Conservation (phyloP, 768 basidiomycete genomes). For the Basidioascus undulatus region DNA sequence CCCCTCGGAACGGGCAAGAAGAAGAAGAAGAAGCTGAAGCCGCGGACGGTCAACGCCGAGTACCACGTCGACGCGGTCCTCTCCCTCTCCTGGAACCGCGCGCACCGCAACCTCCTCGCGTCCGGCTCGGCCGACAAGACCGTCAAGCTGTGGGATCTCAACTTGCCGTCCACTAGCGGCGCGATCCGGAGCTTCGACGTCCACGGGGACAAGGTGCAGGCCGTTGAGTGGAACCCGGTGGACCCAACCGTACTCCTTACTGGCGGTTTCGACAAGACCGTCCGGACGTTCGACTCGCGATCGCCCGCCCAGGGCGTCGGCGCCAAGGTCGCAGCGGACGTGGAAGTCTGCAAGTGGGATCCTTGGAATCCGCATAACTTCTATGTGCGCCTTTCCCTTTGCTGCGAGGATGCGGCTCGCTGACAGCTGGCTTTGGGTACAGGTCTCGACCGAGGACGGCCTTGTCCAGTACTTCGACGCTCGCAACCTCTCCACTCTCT, state of each 20-base stretch:
- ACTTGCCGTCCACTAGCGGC: conserved; percentile 30
- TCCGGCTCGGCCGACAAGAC: conserved; percentile 84
- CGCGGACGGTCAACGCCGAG: conserved; percentile 31
- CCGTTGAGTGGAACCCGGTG: conserved; percentile 78
- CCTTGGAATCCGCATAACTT: conserved; percentile 74
- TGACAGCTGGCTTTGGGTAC: conserved; percentile 1
- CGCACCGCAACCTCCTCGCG: conserved; percentile 70
- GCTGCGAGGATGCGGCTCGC: not conserved
- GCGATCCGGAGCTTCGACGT: conserved; percentile 67
- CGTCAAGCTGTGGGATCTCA: conserved; percentile 93
- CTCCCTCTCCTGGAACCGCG: conserved; percentile 74
- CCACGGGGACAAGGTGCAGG: conserved; percentile 85
- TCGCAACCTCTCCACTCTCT: conserved; percentile 24
- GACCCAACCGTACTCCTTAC: conserved; percentile 77
- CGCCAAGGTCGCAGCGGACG: conserved; percentile 68
- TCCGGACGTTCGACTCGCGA: conserved; percentile 79
- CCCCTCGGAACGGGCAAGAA: conserved; percentile 87
- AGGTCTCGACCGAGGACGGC: conserved; percentile 91
- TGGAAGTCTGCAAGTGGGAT: conserved; percentile 86
- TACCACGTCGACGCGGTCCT: conserved; percentile 89
- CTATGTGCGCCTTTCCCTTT: conserved; percentile 33
- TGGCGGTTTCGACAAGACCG: conserved; percentile 82
- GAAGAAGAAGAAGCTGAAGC: conserved; percentile 63
- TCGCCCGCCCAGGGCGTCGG: conserved; percentile 54
- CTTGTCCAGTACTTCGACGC: conserved; percentile 79